These are phyloP conservation scores for Begonia peltatifolia DNA, from an alignment of 306 rosid genomes.

Conservation along the genomic window DNA sequence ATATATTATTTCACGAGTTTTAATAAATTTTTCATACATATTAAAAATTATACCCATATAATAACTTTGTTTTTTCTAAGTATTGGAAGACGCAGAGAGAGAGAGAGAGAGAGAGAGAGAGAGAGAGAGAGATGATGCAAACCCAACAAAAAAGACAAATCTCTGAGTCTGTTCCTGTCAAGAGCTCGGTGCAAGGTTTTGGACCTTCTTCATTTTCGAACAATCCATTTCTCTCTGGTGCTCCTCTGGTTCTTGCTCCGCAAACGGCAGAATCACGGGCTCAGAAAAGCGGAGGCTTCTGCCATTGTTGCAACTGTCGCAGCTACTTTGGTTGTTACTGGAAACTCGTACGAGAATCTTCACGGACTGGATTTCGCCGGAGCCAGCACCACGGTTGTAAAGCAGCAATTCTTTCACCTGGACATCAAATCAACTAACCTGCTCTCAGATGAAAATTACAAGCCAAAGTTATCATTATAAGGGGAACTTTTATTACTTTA, in stretches of 20 bases:
- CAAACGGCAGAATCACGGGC: constrained; percentile 19
- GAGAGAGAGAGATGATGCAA: too few relatives aligned
- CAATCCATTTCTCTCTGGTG: constrained; percentile 60
- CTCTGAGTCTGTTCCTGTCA: constrained; percentile 58
- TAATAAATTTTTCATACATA: too few relatives aligned
- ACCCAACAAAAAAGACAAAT: too few relatives aligned
- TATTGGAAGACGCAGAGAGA: too few relatives aligned
- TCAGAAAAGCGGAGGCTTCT: constrained; percentile 26
- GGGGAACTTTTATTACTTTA: too few relatives aligned
- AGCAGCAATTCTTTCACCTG: constrained; percentile 87
- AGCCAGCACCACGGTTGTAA: constrained; percentile 87
- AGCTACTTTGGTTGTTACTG: constrained; percentile 51
- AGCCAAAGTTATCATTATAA: too few relatives aligned
- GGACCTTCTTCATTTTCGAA: constrained; percentile 48
- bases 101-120: too few relatives aligned
- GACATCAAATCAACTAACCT: constrained; percentile 84
- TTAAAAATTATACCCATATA: too few relatives aligned
- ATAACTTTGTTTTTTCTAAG: too few relatives aligned
- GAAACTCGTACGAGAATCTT: constrained; percentile 48
- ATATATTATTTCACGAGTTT: too few relatives aligned
- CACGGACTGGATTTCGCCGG: constrained; percentile 5
- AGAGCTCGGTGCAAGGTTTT: constrained; percentile 19
- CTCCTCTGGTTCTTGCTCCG: constrained; percentile 60
- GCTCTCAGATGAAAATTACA: constrained; percentile 67
- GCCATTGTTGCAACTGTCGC: constrained; percentile 56